Conservation (phyloP, 192 early-diverging fungal genomes). For the Rhizophagus sp. region DNA sequence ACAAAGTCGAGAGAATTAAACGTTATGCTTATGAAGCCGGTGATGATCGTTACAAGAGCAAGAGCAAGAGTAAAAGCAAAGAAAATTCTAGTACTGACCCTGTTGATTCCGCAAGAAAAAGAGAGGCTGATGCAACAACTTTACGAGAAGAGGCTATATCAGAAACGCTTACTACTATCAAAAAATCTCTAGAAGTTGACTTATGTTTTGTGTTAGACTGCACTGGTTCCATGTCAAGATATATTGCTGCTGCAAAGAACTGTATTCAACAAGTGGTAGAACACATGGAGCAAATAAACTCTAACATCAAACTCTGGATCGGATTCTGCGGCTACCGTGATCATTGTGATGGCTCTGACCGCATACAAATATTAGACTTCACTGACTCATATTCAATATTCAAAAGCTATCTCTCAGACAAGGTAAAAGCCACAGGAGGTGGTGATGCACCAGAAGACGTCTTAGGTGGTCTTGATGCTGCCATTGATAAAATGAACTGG, state of each 20-base stretch:
- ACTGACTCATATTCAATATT: not conserved
- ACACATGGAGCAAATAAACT: slow-evolving; percentile 4
- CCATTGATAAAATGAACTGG: not conserved
- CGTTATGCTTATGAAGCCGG: too few species aligned
- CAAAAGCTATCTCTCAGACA: not conserved
- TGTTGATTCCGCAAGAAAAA: too few species aligned
- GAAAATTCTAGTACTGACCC: too few species aligned
- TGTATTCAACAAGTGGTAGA: slow-evolving; percentile 16
- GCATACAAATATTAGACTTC: not conserved
- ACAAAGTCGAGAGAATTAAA: too few species aligned
- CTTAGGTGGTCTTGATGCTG: slow-evolving; percentile 13
- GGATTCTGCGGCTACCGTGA: not conserved
- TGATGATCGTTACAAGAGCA: too few species aligned
- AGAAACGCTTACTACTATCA: not conserved
- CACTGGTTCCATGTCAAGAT: not conserved
- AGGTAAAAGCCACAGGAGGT: slow-evolving; percentile 20
- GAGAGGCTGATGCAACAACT: not conserved
- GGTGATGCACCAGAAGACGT: slow-evolving; percentile 29
- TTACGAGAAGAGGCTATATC: not conserved
- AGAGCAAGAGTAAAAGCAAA: too few species aligned
- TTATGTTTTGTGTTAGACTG: slow-evolving; percentile 1
- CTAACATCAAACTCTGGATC: not conserved
- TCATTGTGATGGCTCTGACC: slow-evolving; percentile 8
- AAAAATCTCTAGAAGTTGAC: not conserved
- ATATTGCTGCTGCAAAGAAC: slow-evolving; percentile 12